Base-by-base conservation (phyloP, 164 flowering plant genomes). In the Vitis rupestris region DNA sequence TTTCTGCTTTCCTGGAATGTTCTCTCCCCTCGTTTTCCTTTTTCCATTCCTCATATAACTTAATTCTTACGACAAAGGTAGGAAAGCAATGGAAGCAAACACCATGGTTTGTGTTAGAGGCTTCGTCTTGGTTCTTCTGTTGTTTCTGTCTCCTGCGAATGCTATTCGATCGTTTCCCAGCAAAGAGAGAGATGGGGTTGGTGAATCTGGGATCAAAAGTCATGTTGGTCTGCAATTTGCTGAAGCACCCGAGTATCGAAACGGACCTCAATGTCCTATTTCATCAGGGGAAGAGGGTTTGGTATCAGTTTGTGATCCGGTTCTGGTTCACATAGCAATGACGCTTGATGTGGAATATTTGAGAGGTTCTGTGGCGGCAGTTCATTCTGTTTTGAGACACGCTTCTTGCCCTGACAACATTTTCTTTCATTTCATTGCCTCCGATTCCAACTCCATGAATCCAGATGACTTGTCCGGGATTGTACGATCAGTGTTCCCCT, bases 381-480 rank as follows among this genome's bases (percentile, higher is more conserved):
- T 85, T 11, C 83, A 85, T 59, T 85, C 86, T 0, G 65, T 83
- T 65, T 81, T 85, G 61, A 77, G 63, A 50, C 86, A 85, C 76
- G 3, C 83, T 47, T 79, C 83, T 12, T 85, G 88, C 73, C 88
- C 88, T 0, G 83, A 81, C 47, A 77, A 79, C 37, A 8, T 83
- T 11, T 80, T 77, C 77, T 83, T 85, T 53, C 88, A 85, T 58
- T 80, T 85, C 79, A 65, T 85, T 19, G 77, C 85, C n/a, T 66
- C 82, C 0, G 65, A 70, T 23, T 76, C 78, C 27, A 44, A 55
- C 58, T 50, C 58, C 8, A 62, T 51, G 12, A 29, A 14, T 10
- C 54, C 61, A 10, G 9, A 8, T 5, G n/a, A 53, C 2, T 65
- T 79, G 0, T 3, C 67, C 8, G 11, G 16, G 12, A 54, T 73